Conservation (phyloP, 2,329 filamentous ascomycete genomes). For the Tolypocladium pustulatum region DNA sequence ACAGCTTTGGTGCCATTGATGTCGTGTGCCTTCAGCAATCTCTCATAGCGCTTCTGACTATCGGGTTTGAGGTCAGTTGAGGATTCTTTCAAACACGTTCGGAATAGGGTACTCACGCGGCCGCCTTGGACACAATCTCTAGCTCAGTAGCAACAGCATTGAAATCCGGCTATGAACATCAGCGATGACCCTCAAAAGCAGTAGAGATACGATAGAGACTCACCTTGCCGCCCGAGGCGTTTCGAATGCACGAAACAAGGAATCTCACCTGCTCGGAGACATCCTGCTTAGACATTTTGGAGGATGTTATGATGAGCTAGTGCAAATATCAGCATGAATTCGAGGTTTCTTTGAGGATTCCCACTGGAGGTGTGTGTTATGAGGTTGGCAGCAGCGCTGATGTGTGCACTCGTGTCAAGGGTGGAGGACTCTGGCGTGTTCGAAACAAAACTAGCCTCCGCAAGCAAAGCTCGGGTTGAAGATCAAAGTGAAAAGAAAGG, state of each 20-base stretch:
- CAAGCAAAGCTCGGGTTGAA: background rate
- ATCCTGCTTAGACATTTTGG: conserved; percentile 31
- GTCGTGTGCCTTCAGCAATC: conserved; percentile 50
- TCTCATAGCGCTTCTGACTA: conserved; percentile 59
- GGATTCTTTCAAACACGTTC: background rate
- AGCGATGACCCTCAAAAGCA: background rate
- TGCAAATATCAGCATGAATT: background rate
- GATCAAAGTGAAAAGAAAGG: no score
- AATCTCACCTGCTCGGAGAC: conserved; percentile 52
- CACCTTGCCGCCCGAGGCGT: conserved; percentile 51
- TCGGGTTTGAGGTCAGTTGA: background rate
- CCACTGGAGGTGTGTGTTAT: no score
- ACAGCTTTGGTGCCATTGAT: conserved; percentile 21
- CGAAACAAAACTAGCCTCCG: background rate
- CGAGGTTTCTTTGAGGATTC: background rate
- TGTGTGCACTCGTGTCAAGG: background rate
- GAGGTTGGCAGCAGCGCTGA: no score
- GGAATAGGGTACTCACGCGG: conserved; percentile 48
- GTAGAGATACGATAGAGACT: conserved; percentile 6
- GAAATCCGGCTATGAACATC: conserved; percentile 48
- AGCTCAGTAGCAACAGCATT: conserved; percentile 53
- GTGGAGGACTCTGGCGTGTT: background rate
- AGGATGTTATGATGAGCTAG: background rate
- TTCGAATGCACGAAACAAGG: conserved; percentile 53
- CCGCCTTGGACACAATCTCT: conserved; percentile 52